Conservation (phyloP, 257 asterid genomes). For the Perilla frutescens region DNA sequence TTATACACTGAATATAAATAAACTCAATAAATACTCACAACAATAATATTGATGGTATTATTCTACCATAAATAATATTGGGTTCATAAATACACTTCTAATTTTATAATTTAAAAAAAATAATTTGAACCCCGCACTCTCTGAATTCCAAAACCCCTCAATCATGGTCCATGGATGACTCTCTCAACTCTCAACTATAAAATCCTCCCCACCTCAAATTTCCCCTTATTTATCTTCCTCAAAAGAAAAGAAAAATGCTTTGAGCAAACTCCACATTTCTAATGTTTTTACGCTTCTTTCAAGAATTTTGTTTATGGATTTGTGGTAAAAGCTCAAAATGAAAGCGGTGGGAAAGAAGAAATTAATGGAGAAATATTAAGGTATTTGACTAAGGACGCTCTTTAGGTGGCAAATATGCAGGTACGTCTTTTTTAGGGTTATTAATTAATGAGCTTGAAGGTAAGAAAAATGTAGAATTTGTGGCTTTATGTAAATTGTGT, state of each 20-base stretch:
- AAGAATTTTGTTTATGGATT: constrained; percentile 39
- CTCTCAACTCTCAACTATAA: constrained; percentile 48
- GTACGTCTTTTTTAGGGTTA: too few relatives aligned
- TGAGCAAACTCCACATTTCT: constrained; percentile 37
- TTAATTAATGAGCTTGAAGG: too few relatives aligned
- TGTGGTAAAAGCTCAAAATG: constrained; percentile 49
- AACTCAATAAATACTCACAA: too few relatives aligned
- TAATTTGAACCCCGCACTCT: not conserved
- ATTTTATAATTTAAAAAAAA: too few relatives aligned
- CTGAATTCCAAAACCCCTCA: constrained; percentile 22
- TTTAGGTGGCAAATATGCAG: constrained; percentile 51
- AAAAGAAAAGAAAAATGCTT: constrained; percentile 30
- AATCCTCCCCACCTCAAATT: constrained; percentile 32
- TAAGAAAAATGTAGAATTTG: too few relatives aligned
- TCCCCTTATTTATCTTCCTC: constrained; percentile 32
- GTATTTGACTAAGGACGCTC: constrained; percentile 72
- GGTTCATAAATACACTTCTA: too few relatives aligned
- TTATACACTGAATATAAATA: too few relatives aligned
- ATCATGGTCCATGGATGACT: constrained; percentile 52
- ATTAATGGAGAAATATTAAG: constrained; percentile 74
- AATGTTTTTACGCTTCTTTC: constrained; percentile 37
- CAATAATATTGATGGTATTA: too few relatives aligned
- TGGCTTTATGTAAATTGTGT: too few relatives aligned
- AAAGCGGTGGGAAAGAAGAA: constrained; percentile 52
- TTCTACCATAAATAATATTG: too few relatives aligned